Base-by-base conservation (phyloP, 768 basidiomycete genomes). In the Suillus variegatus region DNA sequence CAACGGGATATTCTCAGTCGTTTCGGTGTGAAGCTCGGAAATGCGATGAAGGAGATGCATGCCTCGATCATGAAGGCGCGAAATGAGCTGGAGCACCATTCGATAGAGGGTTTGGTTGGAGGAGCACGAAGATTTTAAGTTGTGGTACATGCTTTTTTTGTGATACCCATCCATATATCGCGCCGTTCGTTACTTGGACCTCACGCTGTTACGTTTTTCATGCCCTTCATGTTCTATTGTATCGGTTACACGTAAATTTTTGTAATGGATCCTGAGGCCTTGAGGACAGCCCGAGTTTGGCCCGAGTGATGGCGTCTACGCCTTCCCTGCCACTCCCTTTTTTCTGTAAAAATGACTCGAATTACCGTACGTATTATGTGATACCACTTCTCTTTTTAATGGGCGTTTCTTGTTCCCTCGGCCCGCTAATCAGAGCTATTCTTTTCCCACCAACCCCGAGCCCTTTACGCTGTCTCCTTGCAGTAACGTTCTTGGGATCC, bases 31-130 rank as follows among this genome's bases (percentile, higher is more conserved):
- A 98, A 97, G 82, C 84, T 99, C 64, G 94, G 95, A 5, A 91
- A 90, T 66, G 90, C 90, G 62, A 98, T 99, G 95, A 96, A 96
- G 83, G 97, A 99, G 78, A 94, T 95, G 86, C 95, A 99, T 78
- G 91, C 94, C 16, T 80, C 90, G 38, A 95, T 99, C 65, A 77
- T 93, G 69, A 97, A 98, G 80, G 94, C 95, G 62, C 84, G 97
- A 71, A 93, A 97, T 74, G 96, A 98, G 69, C 85, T 99, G 65
- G 97, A 99, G 77, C 91, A 94, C 73, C 95, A 98, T 72, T 94
- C 95, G 58, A 97, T 99, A 76, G 96, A 98, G 74, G 94, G 95
- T 0, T 77, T 94, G 63, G 88, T 93, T 40, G 85, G 86, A 36
- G 86, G 85, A 32, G 41, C 58, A 22, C 58, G 58, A 16, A 43